These are phyloP conservation scores for Pythium phragmiticola DNA, from an alignment of 352 stramenopile species.

Conservation along the genomic window DNA sequence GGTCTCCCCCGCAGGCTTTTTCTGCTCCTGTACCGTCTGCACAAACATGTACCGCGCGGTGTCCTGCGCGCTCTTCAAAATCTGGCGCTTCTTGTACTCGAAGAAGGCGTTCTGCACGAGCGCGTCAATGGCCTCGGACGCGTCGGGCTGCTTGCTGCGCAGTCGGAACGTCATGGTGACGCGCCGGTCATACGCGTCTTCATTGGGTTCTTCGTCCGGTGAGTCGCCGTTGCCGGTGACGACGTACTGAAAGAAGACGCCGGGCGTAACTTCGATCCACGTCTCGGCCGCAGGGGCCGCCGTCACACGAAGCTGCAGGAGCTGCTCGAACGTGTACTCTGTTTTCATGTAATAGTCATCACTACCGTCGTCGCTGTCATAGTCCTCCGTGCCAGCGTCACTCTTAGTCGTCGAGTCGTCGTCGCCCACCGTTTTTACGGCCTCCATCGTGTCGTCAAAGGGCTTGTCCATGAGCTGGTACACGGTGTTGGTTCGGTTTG, in stretches of 20 bases:
- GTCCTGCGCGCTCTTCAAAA: slow-evolving; percentile 10
- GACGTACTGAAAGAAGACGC: slow-evolving; percentile 8
- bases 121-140: slow-evolving; percentile 32
- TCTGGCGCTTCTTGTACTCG: slow-evolving; percentile 12
- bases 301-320: neutral
- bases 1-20: slow-evolving; percentile 11
- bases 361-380: slow-evolving; percentile 23
- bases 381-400: neutral
- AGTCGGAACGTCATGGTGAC: slow-evolving; percentile 19
- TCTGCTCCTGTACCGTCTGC: slow-evolving; percentile 8
- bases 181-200: neutral
- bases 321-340: slow-evolving; percentile 5
- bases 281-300: slow-evolving; percentile 26
- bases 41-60: slow-evolving; percentile 19
- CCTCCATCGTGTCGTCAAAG: slow-evolving; percentile 10
- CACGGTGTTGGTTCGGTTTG: slow-evolving; percentile 29
- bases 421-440: slow-evolving; percentile 1
- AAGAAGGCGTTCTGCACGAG: slow-evolving; percentile 17
- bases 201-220: slow-evolving; percentile 2
- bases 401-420: slow-evolving; percentile 13
- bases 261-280: neutral
- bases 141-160: slow-evolving; percentile 21
- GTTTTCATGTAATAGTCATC: slow-evolving; percentile 37
- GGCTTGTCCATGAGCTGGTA: slow-evolving; percentile 55
- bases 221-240: slow-evolving; percentile 13